Conservation (phyloP, 1,139 yeast genomes). For the Suhomyces kunorum region DNA sequence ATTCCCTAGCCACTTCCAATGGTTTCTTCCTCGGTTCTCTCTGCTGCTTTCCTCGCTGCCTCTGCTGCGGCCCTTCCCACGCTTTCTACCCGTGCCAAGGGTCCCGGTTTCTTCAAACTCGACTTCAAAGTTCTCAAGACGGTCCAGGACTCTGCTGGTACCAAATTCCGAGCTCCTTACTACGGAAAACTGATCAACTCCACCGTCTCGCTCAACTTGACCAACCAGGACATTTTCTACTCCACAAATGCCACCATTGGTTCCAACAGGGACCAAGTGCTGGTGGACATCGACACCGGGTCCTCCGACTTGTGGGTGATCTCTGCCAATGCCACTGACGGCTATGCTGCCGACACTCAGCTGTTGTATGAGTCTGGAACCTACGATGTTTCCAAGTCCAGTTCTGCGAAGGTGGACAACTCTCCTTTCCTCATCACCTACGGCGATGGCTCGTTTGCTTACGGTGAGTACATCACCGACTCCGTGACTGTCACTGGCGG, state of each 20-base stretch:
- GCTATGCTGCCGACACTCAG: slow-evolving; percentile 8
- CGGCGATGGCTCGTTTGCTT: slow-evolving; percentile 14
- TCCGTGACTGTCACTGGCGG: slow-evolving; percentile 10
- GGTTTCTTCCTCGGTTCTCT: background rate
- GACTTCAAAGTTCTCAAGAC: slow-evolving; percentile 3
- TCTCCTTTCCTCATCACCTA: slow-evolving; percentile 11
- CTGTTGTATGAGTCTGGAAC: slow-evolving; percentile 15
- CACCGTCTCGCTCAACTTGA: slow-evolving; percentile 14
- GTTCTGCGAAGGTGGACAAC: slow-evolving; percentile 6
- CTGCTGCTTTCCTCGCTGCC: background rate
- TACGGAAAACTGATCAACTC: slow-evolving; percentile 5
- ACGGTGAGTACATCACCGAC: slow-evolving; percentile 13
- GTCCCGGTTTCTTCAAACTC: slow-evolving; percentile 13
- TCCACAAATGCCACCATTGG: slow-evolving; percentile 17
- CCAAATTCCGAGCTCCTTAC: background rate
- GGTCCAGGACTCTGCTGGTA: background rate
- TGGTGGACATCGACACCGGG: slow-evolving; percentile 24
- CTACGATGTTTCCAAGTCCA: slow-evolving; percentile 15
- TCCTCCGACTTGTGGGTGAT: slow-evolving; percentile 25
- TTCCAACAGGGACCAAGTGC: slow-evolving; percentile 14
- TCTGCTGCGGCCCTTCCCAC: background rate
- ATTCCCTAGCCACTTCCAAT: background rate
- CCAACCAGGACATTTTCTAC: slow-evolving; percentile 18
- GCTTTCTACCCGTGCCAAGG: background rate
- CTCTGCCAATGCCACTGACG: slow-evolving; percentile 15